Evolutionary conservation across 371 early-diverging fungal genomes (phyloP), one percentile per base, ranked within the genome.

Genomic region (Choanephora cucurbitarum): DNA sequence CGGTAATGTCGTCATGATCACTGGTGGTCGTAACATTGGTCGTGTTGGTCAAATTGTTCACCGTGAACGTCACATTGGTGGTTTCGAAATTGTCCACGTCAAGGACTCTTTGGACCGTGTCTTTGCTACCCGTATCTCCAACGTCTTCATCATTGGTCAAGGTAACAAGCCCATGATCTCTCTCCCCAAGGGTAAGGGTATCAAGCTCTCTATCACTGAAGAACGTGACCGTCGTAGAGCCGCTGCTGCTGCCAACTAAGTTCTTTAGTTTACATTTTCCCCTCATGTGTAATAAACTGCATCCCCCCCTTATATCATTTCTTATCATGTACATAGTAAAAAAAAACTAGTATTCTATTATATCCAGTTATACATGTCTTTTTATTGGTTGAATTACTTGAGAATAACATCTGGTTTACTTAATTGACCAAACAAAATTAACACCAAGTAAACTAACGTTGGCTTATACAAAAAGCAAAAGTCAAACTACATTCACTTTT

Each of bases 11-110:
- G 96, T 88, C 63, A 96, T 91, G 90, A 88, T 96, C 70, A 98
- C 97, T 67, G 97, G 97, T 68, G 99, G 99, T 76, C 95, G 95
- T 73, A 97, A 98, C 90, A 94, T 94, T 84, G 99, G 99, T 70
- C 96, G 99, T 86, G 92, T 99, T 67, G 99, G 99, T 85, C 83
- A 92, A 72, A 92, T 99, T 75, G 90, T 91, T 62, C 93, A 94
- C 84, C 93, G 97, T 74, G 99, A 99, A 81, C 88, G 91, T 65
- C 98, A 98, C 86, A 79, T 89, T 70, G 98, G 99, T 72, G 98
- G 98, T 79, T 96, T 98, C 81, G 96, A 93, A 69, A 93, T 95
- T 61, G 89, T 94, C 55, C 91, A 93, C 83, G 76, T 98, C 70
- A 94, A 93, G 86, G 99, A 99, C 71, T 77, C 91, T 54, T 74